phyloP scores from a whole-genome alignment of 2,329 filamentous ascomycete species.

The Exophiala lecanii-corni region DNA sequence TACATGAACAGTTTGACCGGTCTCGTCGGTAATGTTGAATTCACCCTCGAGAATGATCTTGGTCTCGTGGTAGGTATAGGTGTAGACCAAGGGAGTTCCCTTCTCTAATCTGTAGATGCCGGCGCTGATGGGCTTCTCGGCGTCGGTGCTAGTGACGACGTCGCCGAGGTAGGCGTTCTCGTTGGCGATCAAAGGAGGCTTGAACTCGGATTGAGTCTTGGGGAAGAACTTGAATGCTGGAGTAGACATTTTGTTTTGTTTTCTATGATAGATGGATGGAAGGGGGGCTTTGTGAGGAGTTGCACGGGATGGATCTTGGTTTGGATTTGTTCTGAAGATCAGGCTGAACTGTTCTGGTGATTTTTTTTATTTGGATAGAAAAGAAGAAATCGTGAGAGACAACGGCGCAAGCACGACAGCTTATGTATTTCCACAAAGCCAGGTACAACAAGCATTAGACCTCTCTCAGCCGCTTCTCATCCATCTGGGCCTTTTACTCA shows the following conservation, averaged over 20 bases:
- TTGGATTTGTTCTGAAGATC: conserved; percentile 4
- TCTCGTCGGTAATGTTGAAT: conserved; percentile 61
- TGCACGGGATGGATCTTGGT: too few relatives aligned
- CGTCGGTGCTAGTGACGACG: conserved; percentile 52
- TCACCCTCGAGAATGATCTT: conserved; percentile 67
- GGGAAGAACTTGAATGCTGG: conserved; percentile 45
- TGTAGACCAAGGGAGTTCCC: conserved; percentile 63
- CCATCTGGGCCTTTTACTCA: too few relatives aligned
- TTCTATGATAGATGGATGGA: not conserved
- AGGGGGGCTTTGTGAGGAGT: too few relatives aligned
- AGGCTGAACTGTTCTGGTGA: too few relatives aligned
- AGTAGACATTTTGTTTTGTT: conserved; percentile 14
- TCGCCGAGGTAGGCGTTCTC: conserved; percentile 66
- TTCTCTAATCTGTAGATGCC: conserved; percentile 66
- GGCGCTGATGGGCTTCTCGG: conserved; percentile 56
- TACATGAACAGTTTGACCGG: conserved; percentile 42
- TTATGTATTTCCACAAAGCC: too few relatives aligned
- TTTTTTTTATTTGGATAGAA: too few relatives aligned
- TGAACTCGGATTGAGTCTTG: conserved; percentile 56
- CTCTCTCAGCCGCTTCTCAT: too few relatives aligned
- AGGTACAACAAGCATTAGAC: too few relatives aligned
- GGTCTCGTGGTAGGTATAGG: conserved; percentile 68
- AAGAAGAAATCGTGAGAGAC: too few relatives aligned
- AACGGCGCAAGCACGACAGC: too few relatives aligned
- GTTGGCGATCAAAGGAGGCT: conserved; percentile 62